Evolutionary conservation across 2,329 filamentous ascomycete species (phyloP).

Genomic region (Pseudopithomyces chartarum): DNA sequence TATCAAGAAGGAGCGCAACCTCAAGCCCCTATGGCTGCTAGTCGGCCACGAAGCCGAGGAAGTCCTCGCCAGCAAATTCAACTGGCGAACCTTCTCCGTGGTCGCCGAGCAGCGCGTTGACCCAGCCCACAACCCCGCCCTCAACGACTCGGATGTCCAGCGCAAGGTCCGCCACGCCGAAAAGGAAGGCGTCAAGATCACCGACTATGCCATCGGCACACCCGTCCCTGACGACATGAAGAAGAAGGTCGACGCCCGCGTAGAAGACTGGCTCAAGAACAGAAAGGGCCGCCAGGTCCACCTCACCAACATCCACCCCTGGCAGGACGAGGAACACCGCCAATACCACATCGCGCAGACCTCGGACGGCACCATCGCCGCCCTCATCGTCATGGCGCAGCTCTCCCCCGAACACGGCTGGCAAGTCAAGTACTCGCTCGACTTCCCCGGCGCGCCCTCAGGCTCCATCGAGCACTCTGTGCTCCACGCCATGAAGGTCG

Average conservation of each 20-base stretch:
- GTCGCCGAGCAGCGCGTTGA: conserved; percentile 88
- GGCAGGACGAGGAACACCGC: conserved; percentile 81
- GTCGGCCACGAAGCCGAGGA: conserved; percentile 80
- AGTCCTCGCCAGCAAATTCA: conserved; percentile 76
- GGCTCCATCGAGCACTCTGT: conserved; percentile 87
- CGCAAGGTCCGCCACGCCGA: conserved; percentile 82
- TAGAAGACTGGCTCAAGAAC: conserved; percentile 77
- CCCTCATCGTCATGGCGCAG: conserved; percentile 82
- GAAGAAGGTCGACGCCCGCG: conserved; percentile 70
- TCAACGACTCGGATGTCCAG: conserved; percentile 68
- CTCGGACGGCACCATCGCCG: conserved; percentile 71
- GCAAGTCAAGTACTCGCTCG: conserved; percentile 95
- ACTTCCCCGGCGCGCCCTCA: conserved; percentile 85
- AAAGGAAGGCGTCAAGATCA: conserved; percentile 81
- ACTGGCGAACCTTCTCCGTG: conserved; percentile 88
- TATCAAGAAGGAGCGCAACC: conserved; percentile 70
- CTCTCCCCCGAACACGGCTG: conserved; percentile 81
- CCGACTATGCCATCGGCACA: conserved; percentile 70
- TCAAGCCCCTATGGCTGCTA: conserved; percentile 88
- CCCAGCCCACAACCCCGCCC: conserved; percentile 68
- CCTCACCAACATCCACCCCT: conserved; percentile 85
- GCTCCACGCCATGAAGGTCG: conserved; percentile 69
- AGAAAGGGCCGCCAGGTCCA: conserved; percentile 89
- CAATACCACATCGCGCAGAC: conserved; percentile 84
- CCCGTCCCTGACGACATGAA: conserved; percentile 69